Percentiles rank a stretch among this genome's conserved stretches.
phyloP scores from a whole-genome alignment of 106 monocot species.

The Cymbidium sinense region DNA sequence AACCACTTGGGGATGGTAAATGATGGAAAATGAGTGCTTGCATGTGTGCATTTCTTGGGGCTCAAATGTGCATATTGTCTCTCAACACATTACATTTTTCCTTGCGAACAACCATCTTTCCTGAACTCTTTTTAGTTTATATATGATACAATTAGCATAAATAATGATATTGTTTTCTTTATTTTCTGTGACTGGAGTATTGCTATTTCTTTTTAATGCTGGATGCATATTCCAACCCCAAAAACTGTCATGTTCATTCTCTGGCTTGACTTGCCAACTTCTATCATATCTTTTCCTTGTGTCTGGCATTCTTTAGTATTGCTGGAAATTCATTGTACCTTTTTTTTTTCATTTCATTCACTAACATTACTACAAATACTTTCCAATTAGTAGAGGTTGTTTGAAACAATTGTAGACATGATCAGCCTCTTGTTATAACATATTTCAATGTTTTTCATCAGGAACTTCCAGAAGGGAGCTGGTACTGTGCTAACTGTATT shows the following conservation, averaged over 20 bases:
- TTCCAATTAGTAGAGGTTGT: background rate
- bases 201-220: background rate
- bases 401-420: background rate
- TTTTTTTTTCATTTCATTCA: background rate
- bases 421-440: background rate
- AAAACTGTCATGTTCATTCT: background rate
- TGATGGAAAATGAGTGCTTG: background rate
- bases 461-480: constrained; percentile 88
- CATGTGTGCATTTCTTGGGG: background rate
- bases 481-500: constrained; percentile 80
- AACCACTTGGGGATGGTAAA: background rate
- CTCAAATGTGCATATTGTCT: no score
- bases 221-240: background rate
- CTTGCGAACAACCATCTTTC: background rate
- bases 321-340: background rate
- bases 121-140: background rate
- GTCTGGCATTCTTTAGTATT: background rate
- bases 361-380: background rate
- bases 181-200: background rate
- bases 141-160: background rate
- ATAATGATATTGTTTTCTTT: background rate
- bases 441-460: constrained; percentile 20
- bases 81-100: background rate
- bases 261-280: background rate
- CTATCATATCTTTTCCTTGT: background rate